Conservation (phyloP, 345 rosid genomes). For the Arabidopsis thaliana region DNA sequence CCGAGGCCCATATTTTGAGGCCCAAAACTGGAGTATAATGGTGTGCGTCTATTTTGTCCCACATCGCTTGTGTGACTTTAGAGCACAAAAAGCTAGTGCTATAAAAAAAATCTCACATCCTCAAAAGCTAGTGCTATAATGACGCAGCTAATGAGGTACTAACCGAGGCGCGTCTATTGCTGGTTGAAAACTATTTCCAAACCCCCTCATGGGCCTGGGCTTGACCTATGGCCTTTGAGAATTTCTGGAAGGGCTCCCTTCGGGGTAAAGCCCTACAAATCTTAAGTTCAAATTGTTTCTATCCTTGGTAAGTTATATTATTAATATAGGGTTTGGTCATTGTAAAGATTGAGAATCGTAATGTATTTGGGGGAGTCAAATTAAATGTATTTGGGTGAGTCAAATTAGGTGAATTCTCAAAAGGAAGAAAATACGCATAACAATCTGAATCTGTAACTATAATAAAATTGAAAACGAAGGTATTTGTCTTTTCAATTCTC, state of each 20-base stretch:
- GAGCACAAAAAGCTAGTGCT: neutral
- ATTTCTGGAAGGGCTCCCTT: slow-evolving; percentile 46
- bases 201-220: slow-evolving; percentile 45
- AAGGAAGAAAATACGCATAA: too few relatives aligned
- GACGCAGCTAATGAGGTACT: slow-evolving; percentile 58
- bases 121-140: too few relatives aligned
- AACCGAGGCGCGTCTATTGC: slow-evolving; percentile 62
- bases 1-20: slow-evolving; percentile 5
- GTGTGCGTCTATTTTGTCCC: slow-evolving; percentile 15
- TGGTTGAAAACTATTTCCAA: slow-evolving; percentile 65
- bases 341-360: too few relatives aligned
- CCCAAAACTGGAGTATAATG: neutral
- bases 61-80: slow-evolving; percentile 3
- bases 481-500: too few relatives aligned
- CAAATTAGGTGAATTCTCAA: too few relatives aligned
- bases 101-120: neutral
- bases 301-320: too few relatives aligned
- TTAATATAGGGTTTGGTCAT: too few relatives aligned
- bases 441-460: too few relatives aligned
- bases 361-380: too few relatives aligned
- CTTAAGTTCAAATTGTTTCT: neutral
- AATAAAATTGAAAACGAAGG: too few relatives aligned
- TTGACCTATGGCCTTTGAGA: slow-evolving; percentile 33
- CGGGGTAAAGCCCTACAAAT: slow-evolving; percentile 42
- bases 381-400: too few relatives aligned